Evolutionary conservation across 78 protist species (phyloP).

Genomic region (Dictyostelium capitatum): DNA sequence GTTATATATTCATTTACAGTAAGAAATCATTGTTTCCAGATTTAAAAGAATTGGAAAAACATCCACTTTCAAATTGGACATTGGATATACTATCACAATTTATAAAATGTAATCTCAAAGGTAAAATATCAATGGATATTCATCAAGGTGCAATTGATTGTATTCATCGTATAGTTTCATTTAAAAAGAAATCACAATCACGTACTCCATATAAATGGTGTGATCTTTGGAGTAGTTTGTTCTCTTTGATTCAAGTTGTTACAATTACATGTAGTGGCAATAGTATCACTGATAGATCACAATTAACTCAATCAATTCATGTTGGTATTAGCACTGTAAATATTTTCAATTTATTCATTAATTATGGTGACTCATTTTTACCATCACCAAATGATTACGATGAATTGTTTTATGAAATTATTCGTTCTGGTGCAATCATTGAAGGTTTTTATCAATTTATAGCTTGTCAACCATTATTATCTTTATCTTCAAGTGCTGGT

Average conservation of each 20-base stretch:
- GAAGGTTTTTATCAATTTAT: background rate
- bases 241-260: constrained; percentile 20
- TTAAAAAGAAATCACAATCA: constrained; percentile 59
- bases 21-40: constrained; percentile 67
- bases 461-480: background rate
- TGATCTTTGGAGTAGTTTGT: constrained; percentile 51
- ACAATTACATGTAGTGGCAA: background rate
- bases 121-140: constrained; percentile 42
- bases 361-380: constrained; percentile 79
- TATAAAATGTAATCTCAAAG: constrained; percentile 77
- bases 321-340: constrained; percentile 57
- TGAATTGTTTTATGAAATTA: constrained; percentile 72
- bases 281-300: constrained; percentile 1
- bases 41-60: constrained; percentile 69
- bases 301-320: constrained; percentile 28
- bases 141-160: constrained; percentile 35
- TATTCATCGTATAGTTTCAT: constrained; percentile 50
- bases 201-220: constrained; percentile 58
- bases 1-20: constrained; percentile 64
- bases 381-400: constrained; percentile 77
- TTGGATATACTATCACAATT: constrained; percentile 54
- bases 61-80: constrained; percentile 35
- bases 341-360: constrained; percentile 58
- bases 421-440: constrained; percentile 36
- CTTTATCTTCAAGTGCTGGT: background rate